Evolutionary conservation across 495 filamentous ascomycete genomes (phyloP), one percentile per base, ranked within the genome.

Genomic region (Physcia stellaris): DNA sequence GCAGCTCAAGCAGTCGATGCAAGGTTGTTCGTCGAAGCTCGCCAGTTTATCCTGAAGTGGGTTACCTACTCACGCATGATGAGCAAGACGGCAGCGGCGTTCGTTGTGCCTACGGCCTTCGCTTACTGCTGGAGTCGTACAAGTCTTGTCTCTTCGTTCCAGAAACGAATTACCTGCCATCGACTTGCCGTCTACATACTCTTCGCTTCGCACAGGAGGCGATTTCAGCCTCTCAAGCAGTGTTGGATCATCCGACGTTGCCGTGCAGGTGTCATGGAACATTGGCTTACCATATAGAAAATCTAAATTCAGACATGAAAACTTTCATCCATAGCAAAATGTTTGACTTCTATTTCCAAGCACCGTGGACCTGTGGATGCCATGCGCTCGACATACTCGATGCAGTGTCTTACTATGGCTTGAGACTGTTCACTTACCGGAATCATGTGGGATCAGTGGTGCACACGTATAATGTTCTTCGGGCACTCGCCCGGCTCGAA

Each of bases 381-480:
- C 51, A 54, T 31, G 35, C 49, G 1, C 32, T 54, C 17, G 49
- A 51, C 16, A 49, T 54, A n/a, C 32, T 41, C n/a, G 39, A 51
- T 4, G 32, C 37, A 0, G 22, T 48, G 6, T 41, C 42, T 26
- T 51, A 51, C 37, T 54, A 54, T 29, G 51, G 51, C 1, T 23
- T 55, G 15, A 49, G 50, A 20, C 31, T 55, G 23, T 46, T 52
- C 24, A 46, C 35, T 28, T 52, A 55, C 19, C 30, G 41, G 12
- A 35, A 46, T 21, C 45, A 50, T 36, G 31, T 52, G n/a, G 49
- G 46, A 9, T 50, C 42, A 20, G 42, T 55, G 1, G 2, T 55
- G 13, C 52, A 55, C 21, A 36, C 45, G 7, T 53, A 55, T 12
- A 43, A 55, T 35, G 32, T 42, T 12, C 45, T 55, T 12, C 22